These are phyloP conservation scores for Lactifluus pinguis DNA, from an alignment of 768 basidiomycete genomes.

Conservation along the genomic window DNA sequence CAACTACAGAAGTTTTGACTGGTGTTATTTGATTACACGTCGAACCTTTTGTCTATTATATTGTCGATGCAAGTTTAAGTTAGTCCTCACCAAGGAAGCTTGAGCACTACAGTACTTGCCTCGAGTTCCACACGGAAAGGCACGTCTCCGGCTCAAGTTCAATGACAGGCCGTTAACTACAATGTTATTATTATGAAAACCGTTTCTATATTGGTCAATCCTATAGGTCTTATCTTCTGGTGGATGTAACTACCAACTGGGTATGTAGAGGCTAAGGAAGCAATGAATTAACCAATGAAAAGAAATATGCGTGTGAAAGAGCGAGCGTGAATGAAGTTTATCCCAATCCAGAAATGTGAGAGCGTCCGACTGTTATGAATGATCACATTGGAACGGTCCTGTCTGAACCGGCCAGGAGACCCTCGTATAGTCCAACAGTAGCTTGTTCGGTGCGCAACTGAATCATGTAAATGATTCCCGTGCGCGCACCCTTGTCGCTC, in stretches of 20 bases:
- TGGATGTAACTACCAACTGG: constrained; percentile 10
- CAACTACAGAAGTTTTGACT: too few relatives aligned
- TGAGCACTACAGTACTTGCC: too few relatives aligned
- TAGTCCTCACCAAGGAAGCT: too few relatives aligned
- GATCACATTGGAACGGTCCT: constrained; percentile 31
- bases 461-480: constrained; percentile 96
- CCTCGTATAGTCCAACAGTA: constrained; percentile 78
- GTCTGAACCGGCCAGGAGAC: constrained; percentile 81
- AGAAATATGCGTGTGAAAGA: neutral
- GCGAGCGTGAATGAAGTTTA: neutral
- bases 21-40: too few relatives aligned
- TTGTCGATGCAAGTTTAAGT: too few relatives aligned
- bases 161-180: too few relatives aligned
- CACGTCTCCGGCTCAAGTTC: too few relatives aligned
- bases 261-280: constrained; percentile 6
- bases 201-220: neutral
- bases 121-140: too few relatives aligned
- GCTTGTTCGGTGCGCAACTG: constrained; percentile 85
- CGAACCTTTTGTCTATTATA: too few relatives aligned
- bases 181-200: neutral
- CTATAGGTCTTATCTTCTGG: neutral
- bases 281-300: constrained; percentile 3
- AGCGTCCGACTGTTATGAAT: neutral
- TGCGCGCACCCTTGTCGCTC: constrained; percentile 83
- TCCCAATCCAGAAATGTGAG: neutral